Evolutionary conservation across 148 eudicot species (phyloP).

Genomic region (Rhododendron simsii): DNA sequence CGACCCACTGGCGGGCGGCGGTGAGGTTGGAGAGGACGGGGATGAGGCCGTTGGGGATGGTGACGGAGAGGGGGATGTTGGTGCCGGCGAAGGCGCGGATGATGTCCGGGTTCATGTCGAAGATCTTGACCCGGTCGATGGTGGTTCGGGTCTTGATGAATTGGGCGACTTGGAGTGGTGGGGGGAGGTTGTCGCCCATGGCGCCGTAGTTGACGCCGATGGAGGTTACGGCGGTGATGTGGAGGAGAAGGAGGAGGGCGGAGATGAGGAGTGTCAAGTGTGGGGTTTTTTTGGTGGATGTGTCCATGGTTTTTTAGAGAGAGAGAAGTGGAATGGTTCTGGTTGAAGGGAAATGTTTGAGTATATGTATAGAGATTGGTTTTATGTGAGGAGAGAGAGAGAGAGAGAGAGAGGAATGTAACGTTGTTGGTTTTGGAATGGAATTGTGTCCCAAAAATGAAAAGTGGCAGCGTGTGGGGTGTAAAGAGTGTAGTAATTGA

Average conservation of each 20-base stretch:
- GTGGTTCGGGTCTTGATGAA: conserved; percentile 49
- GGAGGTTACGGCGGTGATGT: conserved; percentile 16
- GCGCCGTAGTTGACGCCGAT: conserved; percentile 61
- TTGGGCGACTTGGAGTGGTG: conserved; percentile 54
- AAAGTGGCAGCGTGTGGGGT: no score
- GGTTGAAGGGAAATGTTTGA: no score
- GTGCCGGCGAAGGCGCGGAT: conserved; percentile 64
- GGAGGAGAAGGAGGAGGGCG: not conserved
- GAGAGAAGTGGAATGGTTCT: not conserved
- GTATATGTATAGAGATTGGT: no score
- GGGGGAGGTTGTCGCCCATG: conserved; percentile 43
- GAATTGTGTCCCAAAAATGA: no score
- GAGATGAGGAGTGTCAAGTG: not conserved
- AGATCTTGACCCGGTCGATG: conserved; percentile 60
- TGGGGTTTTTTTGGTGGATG: not conserved
- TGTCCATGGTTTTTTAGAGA: not conserved
- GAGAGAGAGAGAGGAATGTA: no score
- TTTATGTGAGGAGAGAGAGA: no score
- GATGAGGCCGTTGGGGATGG: conserved; percentile 70
- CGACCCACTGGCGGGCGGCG: conserved; percentile 52
- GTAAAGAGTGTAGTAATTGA: no score
- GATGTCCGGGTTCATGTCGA: conserved; percentile 64
- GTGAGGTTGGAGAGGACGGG: conserved; percentile 35
- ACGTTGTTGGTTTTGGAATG: no score
- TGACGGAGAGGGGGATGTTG: conserved; percentile 51